These are phyloP conservation scores for Tothia fuscella DNA, from an alignment of 2,329 filamentous ascomycete species.

Conservation along the genomic window DNA sequence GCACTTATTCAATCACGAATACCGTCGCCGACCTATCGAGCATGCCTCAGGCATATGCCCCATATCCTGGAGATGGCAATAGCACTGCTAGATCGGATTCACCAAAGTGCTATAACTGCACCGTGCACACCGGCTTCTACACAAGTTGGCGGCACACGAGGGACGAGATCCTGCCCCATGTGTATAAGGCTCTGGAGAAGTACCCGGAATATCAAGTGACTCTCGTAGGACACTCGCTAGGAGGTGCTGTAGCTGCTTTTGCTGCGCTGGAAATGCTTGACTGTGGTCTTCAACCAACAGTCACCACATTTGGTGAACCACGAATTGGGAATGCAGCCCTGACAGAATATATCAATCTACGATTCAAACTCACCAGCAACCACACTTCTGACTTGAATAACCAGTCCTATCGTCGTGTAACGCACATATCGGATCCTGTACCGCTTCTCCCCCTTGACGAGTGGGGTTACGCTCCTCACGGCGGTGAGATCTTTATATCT, in stretches of 20 bases:
- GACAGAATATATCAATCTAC: constrained; percentile 40
- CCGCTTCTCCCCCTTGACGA: constrained; percentile 74
- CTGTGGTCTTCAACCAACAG: constrained; percentile 60
- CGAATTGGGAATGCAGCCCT: constrained; percentile 44
- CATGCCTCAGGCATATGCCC: constrained; percentile 78
- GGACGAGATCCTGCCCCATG: constrained; percentile 51
- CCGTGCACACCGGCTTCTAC: constrained; percentile 84
- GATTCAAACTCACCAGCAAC: constrained; percentile 30
- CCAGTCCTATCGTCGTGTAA: constrained; percentile 59
- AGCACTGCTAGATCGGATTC: constrained; percentile 18
- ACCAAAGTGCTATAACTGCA: constrained; percentile 66
- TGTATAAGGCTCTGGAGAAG: constrained; percentile 46
- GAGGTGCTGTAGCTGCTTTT: constrained; percentile 80
- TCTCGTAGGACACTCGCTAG: constrained; percentile 81
- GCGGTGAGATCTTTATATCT: constrained; percentile 76
- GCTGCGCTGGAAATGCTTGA: constrained; percentile 76
- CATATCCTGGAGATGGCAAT: constrained; percentile 54
- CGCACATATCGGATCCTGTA: constrained; percentile 77
- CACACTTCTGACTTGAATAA: constrained; percentile 11
- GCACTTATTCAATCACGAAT: constrained; percentile 88
- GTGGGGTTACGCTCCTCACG: constrained; percentile 80
- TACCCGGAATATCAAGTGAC: constrained; percentile 64
- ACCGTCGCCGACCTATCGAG: constrained; percentile 84
- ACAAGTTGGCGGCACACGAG: constrained; percentile 71
- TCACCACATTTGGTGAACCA: constrained; percentile 92